Conservation (phyloP, 208 protist genomes). For the Angomonas deanei region DNA sequence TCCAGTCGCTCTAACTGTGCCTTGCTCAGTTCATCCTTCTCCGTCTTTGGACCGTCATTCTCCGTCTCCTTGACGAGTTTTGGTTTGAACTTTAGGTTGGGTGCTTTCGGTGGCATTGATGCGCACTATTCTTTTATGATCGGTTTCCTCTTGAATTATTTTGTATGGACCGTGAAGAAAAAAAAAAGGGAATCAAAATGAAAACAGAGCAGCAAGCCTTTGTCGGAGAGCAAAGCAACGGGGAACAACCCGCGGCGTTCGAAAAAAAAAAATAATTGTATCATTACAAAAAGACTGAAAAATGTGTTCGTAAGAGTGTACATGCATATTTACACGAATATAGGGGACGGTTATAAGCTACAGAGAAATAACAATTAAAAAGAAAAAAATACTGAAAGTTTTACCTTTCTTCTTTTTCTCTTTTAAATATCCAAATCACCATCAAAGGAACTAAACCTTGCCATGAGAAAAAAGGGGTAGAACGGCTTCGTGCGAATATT, state of each 20-base stretch:
- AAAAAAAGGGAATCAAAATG: background rate
- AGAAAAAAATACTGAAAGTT: background rate
- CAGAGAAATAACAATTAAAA: background rate
- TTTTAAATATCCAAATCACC: constrained; percentile 87
- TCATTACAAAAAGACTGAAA: background rate
- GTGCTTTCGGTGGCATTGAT: constrained; percentile 49
- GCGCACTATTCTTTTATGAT: too few relatives aligned
- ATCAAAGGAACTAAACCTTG: constrained; percentile 96
- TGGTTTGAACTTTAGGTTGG: constrained; percentile 51
- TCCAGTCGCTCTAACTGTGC: constrained; percentile 33
- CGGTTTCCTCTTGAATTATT: too few relatives aligned
- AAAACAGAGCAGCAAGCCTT: too few relatives aligned
- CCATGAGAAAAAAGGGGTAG: constrained; percentile 94
- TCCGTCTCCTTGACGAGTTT: constrained; percentile 19
- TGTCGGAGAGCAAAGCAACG: too few relatives aligned
- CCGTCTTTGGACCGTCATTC: background rate
- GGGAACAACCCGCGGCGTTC: too few relatives aligned
- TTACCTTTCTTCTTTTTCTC: constrained; percentile 3
- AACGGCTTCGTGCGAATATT: constrained; percentile 93
- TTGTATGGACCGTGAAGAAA: background rate
- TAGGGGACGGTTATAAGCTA: background rate
- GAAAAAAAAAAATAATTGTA: background rate
- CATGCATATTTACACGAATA: background rate
- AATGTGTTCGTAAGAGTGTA: background rate
- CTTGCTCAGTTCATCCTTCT: constrained; percentile 21